Evolutionary conservation across 2,329 filamentous ascomycete species (phyloP).

Genomic region (Shiraia bambusicola): DNA sequence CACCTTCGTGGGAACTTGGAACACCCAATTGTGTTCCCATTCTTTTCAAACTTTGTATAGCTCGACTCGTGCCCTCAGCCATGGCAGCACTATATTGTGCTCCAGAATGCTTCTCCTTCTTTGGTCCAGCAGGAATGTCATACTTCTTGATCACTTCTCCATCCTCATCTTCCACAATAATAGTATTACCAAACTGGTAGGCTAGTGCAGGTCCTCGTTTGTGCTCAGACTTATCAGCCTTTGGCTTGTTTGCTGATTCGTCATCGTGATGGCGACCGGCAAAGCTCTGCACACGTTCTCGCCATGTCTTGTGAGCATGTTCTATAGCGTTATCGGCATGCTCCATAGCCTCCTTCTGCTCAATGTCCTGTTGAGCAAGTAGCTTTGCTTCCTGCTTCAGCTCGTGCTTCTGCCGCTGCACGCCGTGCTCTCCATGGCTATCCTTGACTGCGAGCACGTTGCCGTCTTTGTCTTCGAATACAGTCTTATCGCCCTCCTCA

Average conservation of each 20-base stretch:
- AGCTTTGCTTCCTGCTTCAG: constrained; percentile 53
- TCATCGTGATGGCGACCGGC: constrained; percentile 47
- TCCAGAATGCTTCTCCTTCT: constrained; percentile 31
- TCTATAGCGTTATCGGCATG: constrained; percentile 44
- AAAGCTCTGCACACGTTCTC: constrained; percentile 51
- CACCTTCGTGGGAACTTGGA: constrained; percentile 24
- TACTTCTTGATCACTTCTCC: constrained; percentile 86
- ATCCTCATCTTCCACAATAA: constrained; percentile 85
- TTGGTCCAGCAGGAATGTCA: constrained; percentile 63
- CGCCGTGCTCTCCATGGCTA: constrained; percentile 48
- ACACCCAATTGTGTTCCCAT: constrained; percentile 59
- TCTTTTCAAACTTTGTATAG: constrained; percentile 48
- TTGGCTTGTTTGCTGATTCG: constrained; percentile 29
- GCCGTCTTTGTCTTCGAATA: constrained; percentile 84
- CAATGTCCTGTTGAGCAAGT: constrained; percentile 54
- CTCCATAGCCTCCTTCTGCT: constrained; percentile 49
- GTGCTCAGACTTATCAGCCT: constrained; percentile 37
- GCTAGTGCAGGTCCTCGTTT: constrained; percentile 72
- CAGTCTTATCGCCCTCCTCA: constrained; percentile 74
- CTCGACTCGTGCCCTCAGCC: constrained; percentile 38
- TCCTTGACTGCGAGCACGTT: constrained; percentile 74
- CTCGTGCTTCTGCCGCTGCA: constrained; percentile 65
- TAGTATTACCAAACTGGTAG: constrained; percentile 85
- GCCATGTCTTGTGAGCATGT: constrained; percentile 45
- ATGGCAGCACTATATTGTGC: constrained; percentile 33